Conservation (phyloP, 2,329 filamentous ascomycete species). For the Sordariomycetes sp. region DNA sequence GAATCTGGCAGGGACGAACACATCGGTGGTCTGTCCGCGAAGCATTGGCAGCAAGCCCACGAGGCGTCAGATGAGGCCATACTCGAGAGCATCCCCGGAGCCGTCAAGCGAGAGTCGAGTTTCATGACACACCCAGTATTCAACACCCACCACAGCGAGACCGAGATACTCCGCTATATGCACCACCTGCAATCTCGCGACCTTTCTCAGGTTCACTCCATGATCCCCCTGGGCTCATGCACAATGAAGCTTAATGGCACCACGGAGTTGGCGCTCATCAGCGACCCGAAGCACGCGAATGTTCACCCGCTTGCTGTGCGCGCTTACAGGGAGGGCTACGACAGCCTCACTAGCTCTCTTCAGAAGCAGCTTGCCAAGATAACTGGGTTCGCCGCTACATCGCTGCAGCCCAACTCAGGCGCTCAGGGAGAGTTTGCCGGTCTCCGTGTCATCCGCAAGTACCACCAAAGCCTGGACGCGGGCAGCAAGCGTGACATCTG, state of each 20-base stretch:
- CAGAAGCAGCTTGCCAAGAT: slow-evolving; percentile 69
- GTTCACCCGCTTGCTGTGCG: slow-evolving; percentile 73
- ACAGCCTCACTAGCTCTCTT: slow-evolving; percentile 61
- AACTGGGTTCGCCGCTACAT: slow-evolving; percentile 84
- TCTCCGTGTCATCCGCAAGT: slow-evolving; percentile 79
- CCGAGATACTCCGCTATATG: slow-evolving; percentile 88
- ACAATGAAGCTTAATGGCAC: slow-evolving; percentile 98
- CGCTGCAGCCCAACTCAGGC: slow-evolving; percentile 89
- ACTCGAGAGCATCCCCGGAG: slow-evolving; percentile 37
- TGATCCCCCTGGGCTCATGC: slow-evolving; percentile 95
- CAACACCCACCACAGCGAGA: slow-evolving; percentile 92
- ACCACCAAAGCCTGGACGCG: slow-evolving; percentile 46
- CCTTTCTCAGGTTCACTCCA: slow-evolving; percentile 86
- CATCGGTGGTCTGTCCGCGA: not conserved
- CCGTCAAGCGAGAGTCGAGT: slow-evolving; percentile 59
- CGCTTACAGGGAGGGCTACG: slow-evolving; percentile 58
- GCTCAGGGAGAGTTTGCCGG: slow-evolving; percentile 94
- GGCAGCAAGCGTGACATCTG: slow-evolving; percentile 71
- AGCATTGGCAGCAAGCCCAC: not conserved
- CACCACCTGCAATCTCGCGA: slow-evolving; percentile 91
- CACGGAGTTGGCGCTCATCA: slow-evolving; percentile 72
- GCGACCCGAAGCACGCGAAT: slow-evolving; percentile 28
- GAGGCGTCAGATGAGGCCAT: slow-evolving; percentile 13
- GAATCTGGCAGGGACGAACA: not conserved
- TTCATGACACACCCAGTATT: slow-evolving; percentile 90